Base-by-base conservation (phyloP, 2,329 filamentous ascomycete species). In the Aspergillus persii region DNA sequence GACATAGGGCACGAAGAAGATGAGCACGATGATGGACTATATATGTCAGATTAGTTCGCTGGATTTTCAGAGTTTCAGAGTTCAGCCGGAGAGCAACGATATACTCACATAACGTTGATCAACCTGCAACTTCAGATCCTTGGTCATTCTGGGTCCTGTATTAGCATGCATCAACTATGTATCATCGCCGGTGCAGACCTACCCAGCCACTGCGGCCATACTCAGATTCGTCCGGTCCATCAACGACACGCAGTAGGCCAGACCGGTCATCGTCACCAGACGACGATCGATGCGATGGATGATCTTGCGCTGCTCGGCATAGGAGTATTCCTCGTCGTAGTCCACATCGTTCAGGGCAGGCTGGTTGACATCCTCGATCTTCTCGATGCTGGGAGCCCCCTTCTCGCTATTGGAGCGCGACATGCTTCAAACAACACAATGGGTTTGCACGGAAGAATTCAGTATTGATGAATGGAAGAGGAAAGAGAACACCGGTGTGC, bases 221-320 rank as follows among this genome's bases (percentile, higher is more conserved):
- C 31, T 79, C 71, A 93, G 77, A 73, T 94, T 94, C 3, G 89
- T 91, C 33, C 91, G 81, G 70, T 95, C 90, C 86, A 93, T 90
- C 61, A 93, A 77, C 63, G 84, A 89, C 66, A 91, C 81, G 71
- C 88, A 91, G 75, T 92, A 93, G 76, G 91, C 83, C 63, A 81
- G 71, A 29, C 87, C 87, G 4, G 85, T 83, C 0, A 83, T 86
- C 4, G 82, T 69, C 52, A 89, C 83, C 5, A 90, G 77, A 1
- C 87, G 84, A 30, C 80, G 78, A 72, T 96, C 91, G 64, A 94
- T 80, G 18, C 85, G 84, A 61, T 83, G 81, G 47, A 92, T 85
- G 68, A 95, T 90, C 48, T 78, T 82, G 69, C 80, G 84, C 75
- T 89, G 84, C 76, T 94, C 87, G n/a, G 79, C 73, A 0, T 80